These are phyloP conservation scores for Fusarium dimerum DNA, from an alignment of 2,329 filamentous ascomycete genomes.

Conservation along the genomic window DNA sequence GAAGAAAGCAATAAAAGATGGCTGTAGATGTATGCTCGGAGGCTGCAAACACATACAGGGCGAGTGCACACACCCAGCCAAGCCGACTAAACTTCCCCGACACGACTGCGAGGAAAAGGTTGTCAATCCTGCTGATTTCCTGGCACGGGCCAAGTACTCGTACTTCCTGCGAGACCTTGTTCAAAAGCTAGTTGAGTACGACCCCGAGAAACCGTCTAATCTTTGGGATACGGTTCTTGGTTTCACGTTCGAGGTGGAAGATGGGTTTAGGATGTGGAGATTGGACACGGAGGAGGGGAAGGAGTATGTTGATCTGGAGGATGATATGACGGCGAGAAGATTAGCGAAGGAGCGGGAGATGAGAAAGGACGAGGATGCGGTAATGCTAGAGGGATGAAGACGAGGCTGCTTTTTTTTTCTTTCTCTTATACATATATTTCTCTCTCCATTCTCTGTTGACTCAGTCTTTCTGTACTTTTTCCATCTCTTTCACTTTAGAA, in stretches of 20 bases:
- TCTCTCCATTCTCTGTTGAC: neutral
- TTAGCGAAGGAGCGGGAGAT: neutral
- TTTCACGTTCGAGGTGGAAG: slow-evolving; percentile 25
- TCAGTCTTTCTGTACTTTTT: neutral
- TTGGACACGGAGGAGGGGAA: slow-evolving; percentile 31
- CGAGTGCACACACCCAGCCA: slow-evolving; percentile 8
- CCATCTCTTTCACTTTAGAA: neutral
- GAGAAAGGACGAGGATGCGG: too few relatives aligned
- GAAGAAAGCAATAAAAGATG: slow-evolving; percentile 5
- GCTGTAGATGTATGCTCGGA: slow-evolving; percentile 24
- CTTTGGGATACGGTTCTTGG: slow-evolving; percentile 1
- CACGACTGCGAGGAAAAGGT: slow-evolving; percentile 22
- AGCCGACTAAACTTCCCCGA: slow-evolving; percentile 12
- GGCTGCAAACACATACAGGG: slow-evolving; percentile 24
- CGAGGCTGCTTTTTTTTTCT: too few relatives aligned
- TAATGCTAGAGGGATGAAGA: too few relatives aligned
- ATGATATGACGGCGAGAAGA: slow-evolving; percentile 18
- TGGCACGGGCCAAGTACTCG: slow-evolving; percentile 32
- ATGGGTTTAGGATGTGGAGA: slow-evolving; percentile 33
- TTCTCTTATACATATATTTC: neutral
- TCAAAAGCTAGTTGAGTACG: slow-evolving; percentile 25
- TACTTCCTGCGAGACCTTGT: slow-evolving; percentile 24
- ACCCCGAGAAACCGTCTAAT: slow-evolving; percentile 14
- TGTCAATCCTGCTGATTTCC: slow-evolving; percentile 34
- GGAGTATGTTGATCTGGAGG: slow-evolving; percentile 35